phyloP scores from a whole-genome alignment of 148 eudicot genomes.

The Tetragonia tetragonoides region DNA sequence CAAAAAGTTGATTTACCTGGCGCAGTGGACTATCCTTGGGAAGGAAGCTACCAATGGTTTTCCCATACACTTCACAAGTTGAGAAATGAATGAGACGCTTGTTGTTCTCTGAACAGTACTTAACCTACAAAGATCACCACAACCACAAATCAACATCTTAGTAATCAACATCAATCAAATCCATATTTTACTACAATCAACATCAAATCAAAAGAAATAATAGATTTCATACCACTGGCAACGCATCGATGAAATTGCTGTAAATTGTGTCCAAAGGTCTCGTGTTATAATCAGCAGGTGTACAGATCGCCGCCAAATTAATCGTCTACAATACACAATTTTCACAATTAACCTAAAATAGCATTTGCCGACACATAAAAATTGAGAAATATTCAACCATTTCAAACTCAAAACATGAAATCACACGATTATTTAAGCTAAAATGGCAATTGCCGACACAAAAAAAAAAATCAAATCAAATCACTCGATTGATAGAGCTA shows the following conservation, averaged over 20 bases:
- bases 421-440: neutral
- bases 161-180: neutral
- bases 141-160: slow-evolving; percentile 28
- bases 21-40: slow-evolving; percentile 89
- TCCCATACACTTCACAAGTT: slow-evolving; percentile 98
- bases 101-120: slow-evolving; percentile 92
- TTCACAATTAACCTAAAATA: neutral
- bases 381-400: no score
- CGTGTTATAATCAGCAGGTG: slow-evolving; percentile 97
- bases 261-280: slow-evolving; percentile 95
- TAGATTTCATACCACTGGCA: slow-evolving; percentile 75
- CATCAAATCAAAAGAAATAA: no score
- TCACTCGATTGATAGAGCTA: neutral
- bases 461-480: neutral
- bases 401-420: neutral
- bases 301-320: slow-evolving; percentile 97
- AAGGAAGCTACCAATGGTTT: slow-evolving; percentile 84
- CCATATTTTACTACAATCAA: no score
- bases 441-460: neutral
- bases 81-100: slow-evolving; percentile 99
- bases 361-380: no score
- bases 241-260: slow-evolving; percentile 99
- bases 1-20: slow-evolving; percentile 49
- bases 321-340: slow-evolving; percentile 49
- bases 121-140: slow-evolving; percentile 52